A percentile compares a stretch with the other conserved stretches of the same genome.
Conservation (phyloP, 2,329 filamentous ascomycete genomes). For the Harringtonia aguacate region DNA sequence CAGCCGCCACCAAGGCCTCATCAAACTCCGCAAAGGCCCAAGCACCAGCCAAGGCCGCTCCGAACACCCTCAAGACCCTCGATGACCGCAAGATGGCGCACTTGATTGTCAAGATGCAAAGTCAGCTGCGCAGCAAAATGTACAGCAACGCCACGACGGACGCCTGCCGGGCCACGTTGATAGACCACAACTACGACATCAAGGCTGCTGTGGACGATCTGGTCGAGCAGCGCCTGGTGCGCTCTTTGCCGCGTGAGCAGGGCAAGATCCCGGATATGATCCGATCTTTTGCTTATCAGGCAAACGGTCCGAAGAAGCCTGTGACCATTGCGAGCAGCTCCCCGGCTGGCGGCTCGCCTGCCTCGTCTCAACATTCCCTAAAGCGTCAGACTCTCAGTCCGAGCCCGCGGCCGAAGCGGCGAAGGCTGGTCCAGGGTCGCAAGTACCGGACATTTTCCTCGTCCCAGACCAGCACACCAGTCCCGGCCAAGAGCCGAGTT, state of each 20-base stretch:
- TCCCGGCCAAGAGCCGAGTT: constrained; percentile 5
- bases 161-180: constrained; percentile 5
- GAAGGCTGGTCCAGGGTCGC: constrained; percentile 16
- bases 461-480: constrained; percentile 13
- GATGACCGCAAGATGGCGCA: constrained; percentile 6
- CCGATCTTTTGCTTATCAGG: constrained; percentile 10
- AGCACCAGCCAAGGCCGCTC: neutral
- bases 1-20: neutral
- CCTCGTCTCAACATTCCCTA: neutral
- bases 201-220: constrained; percentile 7
- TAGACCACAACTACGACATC: constrained; percentile 7
- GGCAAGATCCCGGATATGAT: constrained; percentile 10
- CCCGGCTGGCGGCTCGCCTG: constrained; percentile 2
- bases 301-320: neutral
- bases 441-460: constrained; percentile 6
- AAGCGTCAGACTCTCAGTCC: neutral
- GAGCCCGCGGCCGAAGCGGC: too few species aligned
- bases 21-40: neutral
- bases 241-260: neutral
- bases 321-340: constrained; percentile 1
- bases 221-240: constrained; percentile 3
- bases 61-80: constrained; percentile 2
- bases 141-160: neutral
- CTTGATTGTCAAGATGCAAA: constrained; percentile 7
- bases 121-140: constrained; percentile 5